Evolutionary conservation across 192 early-diverging fungal species (phyloP), one percentile per base, ranked within the genome.

Genomic region (Chytriomyces sp.): DNA sequence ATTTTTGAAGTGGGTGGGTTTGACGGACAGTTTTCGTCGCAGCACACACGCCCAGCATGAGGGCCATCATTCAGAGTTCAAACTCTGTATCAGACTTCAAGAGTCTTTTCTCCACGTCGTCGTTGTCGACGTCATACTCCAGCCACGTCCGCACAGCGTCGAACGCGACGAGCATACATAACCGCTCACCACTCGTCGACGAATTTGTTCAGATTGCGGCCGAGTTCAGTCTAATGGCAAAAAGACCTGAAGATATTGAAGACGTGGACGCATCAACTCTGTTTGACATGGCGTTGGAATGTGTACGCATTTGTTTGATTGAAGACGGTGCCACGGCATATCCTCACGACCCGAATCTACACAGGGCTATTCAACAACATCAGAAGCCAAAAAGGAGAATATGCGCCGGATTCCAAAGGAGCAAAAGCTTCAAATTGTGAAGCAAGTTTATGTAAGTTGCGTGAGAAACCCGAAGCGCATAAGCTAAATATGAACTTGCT

Each of bases 241-340:
- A 55, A 33, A 7, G 33, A 49, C 6, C 49, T 17, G 8, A 62
- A 5, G 73, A 75, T 7, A 33, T 80, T 33, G 71, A 77, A 44
- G 52, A 40, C 14, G 64, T 56, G 8, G 57, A 52, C 22, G 33
- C 77, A 14, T 52, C 58, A 5, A 63, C 77, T 14, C 36, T 81
- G 17, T 77, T 81, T 69, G 79, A 81, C 26, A 63, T 81, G 30
- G 75, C 79, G 5, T 64, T 81, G 7, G 79, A 77, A 19, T 76
- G 75, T 31, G 79, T 81, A 66, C 28, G 79, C 30, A 17, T 34
- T 25, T 65, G 17, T 22, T 30, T 30, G 17, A n/a, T n/a, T n/a
- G n/a, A n/a, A n/a, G n/a, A n/a, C 28, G 55, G 28, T 57, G 55
- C 6, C 28, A 12, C 55, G 10, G 30, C 19, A 57, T 2, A 12